Evolutionary conservation across 2,329 filamentous ascomycete genomes (phyloP).

Genomic region (Aspergillus hortae): DNA sequence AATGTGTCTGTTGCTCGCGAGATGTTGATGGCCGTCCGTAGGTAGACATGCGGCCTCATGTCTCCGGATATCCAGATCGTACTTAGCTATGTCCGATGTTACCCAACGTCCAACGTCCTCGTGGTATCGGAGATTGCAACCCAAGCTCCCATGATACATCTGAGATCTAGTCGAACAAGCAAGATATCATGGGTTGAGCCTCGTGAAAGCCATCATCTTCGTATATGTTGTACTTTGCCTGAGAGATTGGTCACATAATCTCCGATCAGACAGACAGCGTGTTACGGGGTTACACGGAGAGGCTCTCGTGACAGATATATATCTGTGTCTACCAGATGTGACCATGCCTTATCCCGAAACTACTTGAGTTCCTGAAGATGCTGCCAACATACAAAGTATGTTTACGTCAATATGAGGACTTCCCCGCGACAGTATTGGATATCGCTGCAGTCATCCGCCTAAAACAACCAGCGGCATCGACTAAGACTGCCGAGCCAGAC

Average conservation of each 20-base stretch:
- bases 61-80: neutral
- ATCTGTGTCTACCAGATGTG: too few relatives aligned
- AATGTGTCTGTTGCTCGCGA: too few relatives aligned
- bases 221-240: neutral
- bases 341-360: too few relatives aligned
- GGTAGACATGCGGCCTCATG: neutral
- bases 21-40: too few relatives aligned
- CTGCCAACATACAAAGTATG: too few relatives aligned
- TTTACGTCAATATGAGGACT: too few relatives aligned
- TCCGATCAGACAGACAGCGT: neutral
- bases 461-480: constrained; percentile 4
- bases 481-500: constrained; percentile 10
- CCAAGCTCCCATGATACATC: constrained; percentile 10
- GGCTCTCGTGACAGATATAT: constrained; percentile 2
- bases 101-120: constrained; percentile 5
- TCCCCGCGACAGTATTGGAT: neutral
- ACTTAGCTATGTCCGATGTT: constrained; percentile 1
- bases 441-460: constrained; percentile 11
- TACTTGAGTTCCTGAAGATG: too few relatives aligned
- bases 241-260: neutral
- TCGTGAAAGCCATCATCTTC: neutral
- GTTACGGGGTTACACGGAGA: neutral
- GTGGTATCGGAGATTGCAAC: constrained; percentile 8
- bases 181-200: constrained; percentile 6
- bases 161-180: neutral